A percentile compares a stretch with the other conserved stretches of the same genome.
Conservation (phyloP, 805 yeast species). For the Starmerella potacharoeniae region DNA sequence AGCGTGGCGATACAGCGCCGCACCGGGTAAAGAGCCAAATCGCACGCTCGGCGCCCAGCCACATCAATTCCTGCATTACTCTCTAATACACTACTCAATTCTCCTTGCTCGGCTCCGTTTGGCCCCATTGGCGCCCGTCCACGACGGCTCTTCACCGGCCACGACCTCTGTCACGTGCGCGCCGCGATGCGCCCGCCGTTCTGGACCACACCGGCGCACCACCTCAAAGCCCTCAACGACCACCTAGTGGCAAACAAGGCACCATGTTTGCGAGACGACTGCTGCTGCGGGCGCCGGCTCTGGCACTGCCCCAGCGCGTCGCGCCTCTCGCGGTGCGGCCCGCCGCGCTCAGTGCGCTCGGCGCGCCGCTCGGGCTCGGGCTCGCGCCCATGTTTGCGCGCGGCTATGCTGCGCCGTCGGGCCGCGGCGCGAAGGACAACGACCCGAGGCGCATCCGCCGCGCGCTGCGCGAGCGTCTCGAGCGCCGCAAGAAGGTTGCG, state of each 20-base stretch:
- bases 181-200: background rate
- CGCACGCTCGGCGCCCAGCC: too few relatives aligned
- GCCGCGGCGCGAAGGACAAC: conserved; percentile 2
- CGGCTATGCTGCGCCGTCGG: background rate
- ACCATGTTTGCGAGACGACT: conserved; percentile 1
- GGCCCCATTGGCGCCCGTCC: too few relatives aligned
- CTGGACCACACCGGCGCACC: background rate
- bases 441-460: conserved; percentile 10
- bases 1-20: too few relatives aligned
- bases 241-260: conserved; percentile 1
- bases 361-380: background rate
- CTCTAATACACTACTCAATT: too few relatives aligned
- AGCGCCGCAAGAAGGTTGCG: conserved; percentile 2
- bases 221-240: background rate
- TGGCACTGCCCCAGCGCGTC: background rate
- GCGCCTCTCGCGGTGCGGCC: background rate
- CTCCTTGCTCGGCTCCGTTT: too few relatives aligned
- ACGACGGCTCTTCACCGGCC: too few relatives aligned
- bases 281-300: conserved; percentile 3
- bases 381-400: background rate
- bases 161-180: too few relatives aligned
- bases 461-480: conserved; percentile 3
- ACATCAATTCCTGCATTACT: too few relatives aligned
- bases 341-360: background rate
- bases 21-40: too few relatives aligned